phyloP scores from a whole-genome alignment of 345 rosid species.

The Hibiscus tridactylites region DNA sequence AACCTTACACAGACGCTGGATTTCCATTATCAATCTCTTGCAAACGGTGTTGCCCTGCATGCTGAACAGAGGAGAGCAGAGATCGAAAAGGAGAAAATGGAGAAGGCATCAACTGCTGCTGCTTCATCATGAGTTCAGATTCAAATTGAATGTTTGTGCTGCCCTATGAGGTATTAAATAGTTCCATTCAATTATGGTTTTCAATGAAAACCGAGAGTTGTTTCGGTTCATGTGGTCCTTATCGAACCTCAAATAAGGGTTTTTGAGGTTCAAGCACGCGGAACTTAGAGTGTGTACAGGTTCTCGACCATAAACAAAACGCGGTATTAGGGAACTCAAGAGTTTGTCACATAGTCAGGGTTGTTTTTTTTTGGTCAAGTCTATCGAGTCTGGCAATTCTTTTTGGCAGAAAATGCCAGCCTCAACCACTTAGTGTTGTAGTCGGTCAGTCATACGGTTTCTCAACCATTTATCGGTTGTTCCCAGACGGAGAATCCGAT shows the following conservation, averaged over 20 bases:
- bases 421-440: conserved; percentile 2
- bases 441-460: background rate
- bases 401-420: conserved; percentile 18
- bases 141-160: conserved; percentile 13
- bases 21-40: conserved; percentile 77
- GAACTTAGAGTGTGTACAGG: conserved; percentile 4
- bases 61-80: conserved; percentile 89
- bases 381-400: conserved; percentile 9
- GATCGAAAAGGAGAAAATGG: conserved; percentile 83
- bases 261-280: conserved; percentile 2
- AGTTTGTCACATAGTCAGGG: conserved; percentile 1
- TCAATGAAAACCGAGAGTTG: conserved; percentile 8
- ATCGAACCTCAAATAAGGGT: background rate
- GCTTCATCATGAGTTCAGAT: conserved; percentile 25
- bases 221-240: conserved; percentile 14
- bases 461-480: background rate
- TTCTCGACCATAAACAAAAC: conserved; percentile 1
- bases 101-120: conserved; percentile 51
- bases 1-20: conserved; percentile 75
- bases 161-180: conserved; percentile 9
- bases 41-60: conserved; percentile 83
- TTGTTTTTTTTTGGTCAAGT: background rate
- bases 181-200: conserved; percentile 13
- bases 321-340: background rate
- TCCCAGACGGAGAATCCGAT: background rate